These are phyloP conservation scores for Malania oleifera DNA, from an alignment of 164 flowering plant species.

Conservation along the genomic window DNA sequence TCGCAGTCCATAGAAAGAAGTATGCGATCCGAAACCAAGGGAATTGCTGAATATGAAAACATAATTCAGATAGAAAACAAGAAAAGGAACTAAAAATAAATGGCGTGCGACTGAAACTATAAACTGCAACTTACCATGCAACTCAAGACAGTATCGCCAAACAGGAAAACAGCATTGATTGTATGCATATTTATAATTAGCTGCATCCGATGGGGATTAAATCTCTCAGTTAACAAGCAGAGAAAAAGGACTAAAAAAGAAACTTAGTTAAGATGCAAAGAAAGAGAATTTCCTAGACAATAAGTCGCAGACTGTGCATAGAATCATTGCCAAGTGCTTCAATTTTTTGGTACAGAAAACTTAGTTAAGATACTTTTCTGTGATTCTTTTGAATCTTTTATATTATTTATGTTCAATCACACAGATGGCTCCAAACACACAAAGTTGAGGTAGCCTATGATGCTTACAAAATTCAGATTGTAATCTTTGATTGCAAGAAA, in stretches of 20 bases:
- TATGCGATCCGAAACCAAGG: conserved; percentile 88
- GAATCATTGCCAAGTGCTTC: no score
- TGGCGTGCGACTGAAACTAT: background rate
- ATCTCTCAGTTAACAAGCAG: background rate
- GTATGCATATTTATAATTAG: conserved; percentile 72
- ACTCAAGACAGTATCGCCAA: conserved; percentile 74
- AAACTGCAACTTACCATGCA: conserved; percentile 49
- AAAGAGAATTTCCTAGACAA: background rate
- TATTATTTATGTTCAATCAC: background rate
- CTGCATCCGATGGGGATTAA: conserved; percentile 34
- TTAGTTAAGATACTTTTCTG: no score
- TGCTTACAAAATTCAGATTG: conserved; percentile 64
- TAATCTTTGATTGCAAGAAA: conserved; percentile 65
- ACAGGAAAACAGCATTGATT: conserved; percentile 70
- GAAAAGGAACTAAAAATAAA: background rate
- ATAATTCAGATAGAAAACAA: background rate
- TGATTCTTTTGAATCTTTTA: background rate
- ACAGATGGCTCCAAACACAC: background rate
- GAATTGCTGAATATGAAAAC: conserved; percentile 44
- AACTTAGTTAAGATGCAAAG: background rate
- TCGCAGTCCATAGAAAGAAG: conserved; percentile 70
- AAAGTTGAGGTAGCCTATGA: background rate
- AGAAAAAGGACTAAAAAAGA: background rate
- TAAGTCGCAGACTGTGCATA: no score
- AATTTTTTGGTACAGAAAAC: no score